These are phyloP conservation scores for Metschnikowia continentalis DNA, from an alignment of 805 yeast genomes.

Conservation along the genomic window DNA sequence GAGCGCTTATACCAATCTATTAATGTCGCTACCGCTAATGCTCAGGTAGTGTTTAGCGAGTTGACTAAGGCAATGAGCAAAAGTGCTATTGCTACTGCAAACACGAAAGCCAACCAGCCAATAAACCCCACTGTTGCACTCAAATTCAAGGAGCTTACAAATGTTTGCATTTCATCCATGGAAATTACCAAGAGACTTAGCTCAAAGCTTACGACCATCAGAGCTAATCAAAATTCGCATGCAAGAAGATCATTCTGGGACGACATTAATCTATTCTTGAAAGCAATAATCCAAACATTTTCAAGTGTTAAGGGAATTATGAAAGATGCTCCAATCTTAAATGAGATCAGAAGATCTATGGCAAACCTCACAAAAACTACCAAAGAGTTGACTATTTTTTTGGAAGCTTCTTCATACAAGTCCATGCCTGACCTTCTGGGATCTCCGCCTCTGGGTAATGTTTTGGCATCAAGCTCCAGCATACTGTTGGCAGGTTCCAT, in stretches of 20 bases:
- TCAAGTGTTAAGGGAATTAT: conserved; percentile 81
- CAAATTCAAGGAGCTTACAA: conserved; percentile 72
- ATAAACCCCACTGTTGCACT: conserved; percentile 46
- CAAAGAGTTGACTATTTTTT: conserved; percentile 83
- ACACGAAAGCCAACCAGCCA: conserved; percentile 16
- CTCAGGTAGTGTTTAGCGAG: conserved; percentile 75
- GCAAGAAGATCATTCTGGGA: conserved; percentile 77
- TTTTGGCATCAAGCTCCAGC: neutral
- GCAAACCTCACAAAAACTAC: conserved; percentile 83
- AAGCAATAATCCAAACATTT: conserved; percentile 76
- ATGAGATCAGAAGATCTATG: conserved; percentile 74
- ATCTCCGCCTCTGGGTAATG: conserved; percentile 7
- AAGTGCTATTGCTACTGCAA: conserved; percentile 51
- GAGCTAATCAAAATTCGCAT: conserved; percentile 42
- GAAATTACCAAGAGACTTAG: conserved; percentile 72
- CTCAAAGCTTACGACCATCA: conserved; percentile 47
- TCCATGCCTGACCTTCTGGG: conserved; percentile 15
- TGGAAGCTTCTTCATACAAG: conserved; percentile 46
- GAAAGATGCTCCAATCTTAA: conserved; percentile 73
- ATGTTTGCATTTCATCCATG: conserved; percentile 73
- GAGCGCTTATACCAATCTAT: conserved; percentile 63
- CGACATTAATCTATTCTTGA: conserved; percentile 74
- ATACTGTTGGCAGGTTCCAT: conserved; percentile 1
- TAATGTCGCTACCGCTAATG: conserved; percentile 58
- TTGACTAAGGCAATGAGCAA: conserved; percentile 63